Conservation (phyloP, 257 asterid species). For the Solanum bulbocastanum region DNA sequence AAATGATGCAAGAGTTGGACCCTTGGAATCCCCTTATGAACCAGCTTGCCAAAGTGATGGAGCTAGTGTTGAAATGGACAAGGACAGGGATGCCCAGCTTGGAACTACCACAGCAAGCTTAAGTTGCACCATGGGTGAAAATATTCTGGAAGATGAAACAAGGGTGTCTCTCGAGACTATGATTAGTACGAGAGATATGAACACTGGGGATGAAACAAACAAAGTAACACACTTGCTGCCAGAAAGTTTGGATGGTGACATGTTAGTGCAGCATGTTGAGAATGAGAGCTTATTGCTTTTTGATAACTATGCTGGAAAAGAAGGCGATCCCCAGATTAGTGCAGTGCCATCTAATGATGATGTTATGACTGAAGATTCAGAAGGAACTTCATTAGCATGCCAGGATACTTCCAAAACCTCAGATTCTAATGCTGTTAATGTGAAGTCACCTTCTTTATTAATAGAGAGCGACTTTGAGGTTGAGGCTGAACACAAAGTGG, state of each 20-base stretch:
- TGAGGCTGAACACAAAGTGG: constrained; percentile 11
- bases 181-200: neutral
- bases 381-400: constrained; percentile 8
- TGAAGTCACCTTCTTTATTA: neutral
- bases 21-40: constrained; percentile 9
- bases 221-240: constrained; percentile 3
- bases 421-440: constrained; percentile 8
- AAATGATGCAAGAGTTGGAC: constrained; percentile 6
- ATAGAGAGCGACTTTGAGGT: constrained; percentile 5
- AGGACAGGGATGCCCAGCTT: neutral
- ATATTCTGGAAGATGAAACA: constrained; percentile 14
- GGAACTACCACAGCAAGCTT: neutral
- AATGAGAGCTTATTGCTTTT: neutral
- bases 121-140: constrained; percentile 8
- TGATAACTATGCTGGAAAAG: neutral
- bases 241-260: constrained; percentile 23
- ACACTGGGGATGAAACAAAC: constrained; percentile 12
- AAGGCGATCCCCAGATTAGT: neutral
- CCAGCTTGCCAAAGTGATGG: constrained; percentile 8
- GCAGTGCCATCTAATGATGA: neutral
- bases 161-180: neutral
- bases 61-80: constrained; percentile 13
- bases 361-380: constrained; percentile 3
- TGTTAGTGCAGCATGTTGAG: constrained; percentile 13
- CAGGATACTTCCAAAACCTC: constrained; percentile 16